phyloP scores from a whole-genome alignment of 306 rosid species.

The Cucurbita argyrosperma region DNA sequence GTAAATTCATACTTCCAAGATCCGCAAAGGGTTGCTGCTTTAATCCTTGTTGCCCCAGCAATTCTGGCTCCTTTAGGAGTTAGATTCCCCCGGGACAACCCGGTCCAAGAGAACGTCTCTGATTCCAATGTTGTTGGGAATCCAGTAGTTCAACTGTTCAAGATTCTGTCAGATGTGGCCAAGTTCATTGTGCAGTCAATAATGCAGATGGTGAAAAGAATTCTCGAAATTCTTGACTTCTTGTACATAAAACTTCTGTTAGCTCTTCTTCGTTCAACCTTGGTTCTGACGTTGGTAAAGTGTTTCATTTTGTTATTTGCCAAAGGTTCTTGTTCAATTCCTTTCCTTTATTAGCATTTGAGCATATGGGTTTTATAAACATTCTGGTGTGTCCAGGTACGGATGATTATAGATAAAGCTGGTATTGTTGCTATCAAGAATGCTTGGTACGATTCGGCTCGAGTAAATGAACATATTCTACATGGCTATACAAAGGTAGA shows the following conservation, averaged over 20 bases:
- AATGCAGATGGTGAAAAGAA: slow-evolving; percentile 32
- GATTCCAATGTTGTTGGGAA: slow-evolving; percentile 13
- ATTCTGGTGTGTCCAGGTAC: slow-evolving; percentile 29
- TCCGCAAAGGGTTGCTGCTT: slow-evolving; percentile 75
- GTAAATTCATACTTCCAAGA: slow-evolving; percentile 75
- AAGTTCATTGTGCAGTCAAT: slow-evolving; percentile 29
- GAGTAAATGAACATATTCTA: slow-evolving; percentile 44
- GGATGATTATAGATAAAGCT: slow-evolving; percentile 57
- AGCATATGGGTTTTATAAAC: neutral
- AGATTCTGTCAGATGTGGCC: slow-evolving; percentile 25
- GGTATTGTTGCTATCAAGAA: slow-evolving; percentile 61
- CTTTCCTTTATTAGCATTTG: neutral
- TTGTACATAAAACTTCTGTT: slow-evolving; percentile 45
- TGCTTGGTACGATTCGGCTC: slow-evolving; percentile 66
- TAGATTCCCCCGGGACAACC: slow-evolving; percentile 18
- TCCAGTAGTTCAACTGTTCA: slow-evolving; percentile 33
- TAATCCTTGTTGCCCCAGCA: slow-evolving; percentile 81
- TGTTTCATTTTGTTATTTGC: neutral
- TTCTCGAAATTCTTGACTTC: slow-evolving; percentile 29
- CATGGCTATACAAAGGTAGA: slow-evolving; percentile 66
- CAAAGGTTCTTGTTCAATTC: neutral
- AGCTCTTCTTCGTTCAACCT: slow-evolving; percentile 48
- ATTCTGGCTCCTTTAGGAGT: slow-evolving; percentile 43
- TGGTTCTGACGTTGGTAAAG: slow-evolving; percentile 52
- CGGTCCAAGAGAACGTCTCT: slow-evolving; percentile 24